Conservation (phyloP, 1,284 basidiomycete genomes). For the Fomitopsis betulina region DNA sequence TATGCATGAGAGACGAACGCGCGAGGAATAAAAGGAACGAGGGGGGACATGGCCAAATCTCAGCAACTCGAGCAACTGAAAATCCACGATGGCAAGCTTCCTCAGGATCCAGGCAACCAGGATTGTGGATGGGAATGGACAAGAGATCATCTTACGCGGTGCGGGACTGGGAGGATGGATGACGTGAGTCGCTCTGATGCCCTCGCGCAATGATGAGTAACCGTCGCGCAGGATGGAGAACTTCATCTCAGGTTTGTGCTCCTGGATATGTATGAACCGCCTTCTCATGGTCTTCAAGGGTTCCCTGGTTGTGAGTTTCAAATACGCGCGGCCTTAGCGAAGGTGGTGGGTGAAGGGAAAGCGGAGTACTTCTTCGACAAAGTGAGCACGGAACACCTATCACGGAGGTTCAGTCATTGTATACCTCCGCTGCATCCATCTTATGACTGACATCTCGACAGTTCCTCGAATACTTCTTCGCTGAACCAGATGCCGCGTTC, state of each 20-base stretch:
- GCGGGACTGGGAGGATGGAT: conserved; percentile 72
- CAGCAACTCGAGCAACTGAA: background rate
- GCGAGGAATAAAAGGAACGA: background rate
- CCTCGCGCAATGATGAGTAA: background rate
- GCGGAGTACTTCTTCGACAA: conserved; percentile 78
- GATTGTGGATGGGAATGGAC: conserved; percentile 50
- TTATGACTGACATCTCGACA: conserved; percentile 19
- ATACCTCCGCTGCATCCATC: background rate
- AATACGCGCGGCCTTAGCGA: conserved; percentile 63
- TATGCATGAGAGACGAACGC: background rate
- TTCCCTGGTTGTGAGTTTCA: conserved; percentile 62
- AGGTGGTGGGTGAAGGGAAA: conserved; percentile 65
- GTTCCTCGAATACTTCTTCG: conserved; percentile 79
- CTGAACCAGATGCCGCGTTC: conserved; percentile 63
- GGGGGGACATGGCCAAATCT: background rate
- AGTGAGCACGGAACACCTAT: conserved; percentile 29
- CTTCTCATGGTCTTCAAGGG: conserved; percentile 25
- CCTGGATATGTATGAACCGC: too few relatives aligned
- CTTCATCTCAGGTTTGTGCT: conserved; percentile 44
- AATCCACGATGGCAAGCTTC: conserved; percentile 27
- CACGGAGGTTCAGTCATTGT: background rate
- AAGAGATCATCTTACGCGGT: conserved; percentile 58
- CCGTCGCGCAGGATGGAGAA: conserved; percentile 49
- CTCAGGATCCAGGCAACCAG: conserved; percentile 53
- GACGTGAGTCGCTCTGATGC: conserved; percentile 42